Conservation (phyloP, 805 yeast species). For the Hanseniaspora guilliermondii region DNA sequence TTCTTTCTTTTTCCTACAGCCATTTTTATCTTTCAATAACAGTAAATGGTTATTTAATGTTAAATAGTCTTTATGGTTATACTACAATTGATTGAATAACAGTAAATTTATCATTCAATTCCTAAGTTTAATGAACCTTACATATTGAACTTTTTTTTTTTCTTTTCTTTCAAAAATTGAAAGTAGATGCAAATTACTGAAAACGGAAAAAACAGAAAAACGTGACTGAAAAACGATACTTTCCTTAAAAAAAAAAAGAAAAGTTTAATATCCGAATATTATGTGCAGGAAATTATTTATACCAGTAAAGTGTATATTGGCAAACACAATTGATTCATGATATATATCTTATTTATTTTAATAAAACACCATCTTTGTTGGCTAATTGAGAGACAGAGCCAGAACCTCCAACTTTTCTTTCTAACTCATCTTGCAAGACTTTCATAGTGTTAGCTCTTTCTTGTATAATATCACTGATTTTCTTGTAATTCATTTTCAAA, state of each 20-base stretch:
- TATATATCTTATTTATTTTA: background rate
- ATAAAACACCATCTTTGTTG: slow-evolving; percentile 23
- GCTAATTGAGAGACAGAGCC: slow-evolving; percentile 22
- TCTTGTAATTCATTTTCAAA: slow-evolving; percentile 56
- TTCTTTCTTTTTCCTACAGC: slow-evolving; percentile 1
- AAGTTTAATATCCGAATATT: background rate
- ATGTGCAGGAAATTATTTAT: too few species aligned
- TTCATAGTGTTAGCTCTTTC: slow-evolving; percentile 36
- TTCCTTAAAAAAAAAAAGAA: background rate
- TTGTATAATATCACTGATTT: slow-evolving; percentile 59
- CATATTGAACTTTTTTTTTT: background rate
- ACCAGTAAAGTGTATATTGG: slow-evolving; percentile 35
- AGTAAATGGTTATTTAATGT: background rate
- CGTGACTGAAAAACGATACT: background rate
- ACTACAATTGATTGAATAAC: slow-evolving; percentile 26
- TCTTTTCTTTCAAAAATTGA: background rate
- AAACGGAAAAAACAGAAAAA: background rate
- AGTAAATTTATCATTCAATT: too few species aligned
- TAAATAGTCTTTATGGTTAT: background rate
- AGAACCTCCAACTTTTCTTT: slow-evolving; percentile 1
- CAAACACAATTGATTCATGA: slow-evolving; percentile 38
- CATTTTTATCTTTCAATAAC: background rate
- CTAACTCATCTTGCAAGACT: slow-evolving; percentile 29
- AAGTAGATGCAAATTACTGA: background rate
- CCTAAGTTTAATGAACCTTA: too few species aligned